phyloP scores from a whole-genome alignment of 192 early-diverging fungal species.

The Globomyces pollinis-pini region DNA sequence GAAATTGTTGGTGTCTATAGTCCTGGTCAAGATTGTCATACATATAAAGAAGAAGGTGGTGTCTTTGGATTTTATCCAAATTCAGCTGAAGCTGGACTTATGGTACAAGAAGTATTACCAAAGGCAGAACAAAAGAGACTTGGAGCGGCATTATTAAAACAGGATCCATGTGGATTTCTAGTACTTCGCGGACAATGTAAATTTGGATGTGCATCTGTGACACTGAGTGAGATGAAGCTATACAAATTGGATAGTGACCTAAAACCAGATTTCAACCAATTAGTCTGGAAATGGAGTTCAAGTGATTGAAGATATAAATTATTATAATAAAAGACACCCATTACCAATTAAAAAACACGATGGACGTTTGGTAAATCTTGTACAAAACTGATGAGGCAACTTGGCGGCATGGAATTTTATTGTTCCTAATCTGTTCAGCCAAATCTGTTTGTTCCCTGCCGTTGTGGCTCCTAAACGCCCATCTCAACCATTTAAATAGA shows the following conservation, averaged over 20 bases:
- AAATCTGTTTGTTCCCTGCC: no score
- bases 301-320: no score
- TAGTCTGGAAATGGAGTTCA: conserved; percentile 43
- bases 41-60: conserved; percentile 26
- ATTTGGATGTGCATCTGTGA: conserved; percentile 42
- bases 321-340: no score
- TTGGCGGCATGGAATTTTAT: no score
- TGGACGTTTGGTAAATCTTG: no score
- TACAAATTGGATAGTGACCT: conserved; percentile 15
- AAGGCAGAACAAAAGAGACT: conserved; percentile 33
- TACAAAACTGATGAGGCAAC: no score
- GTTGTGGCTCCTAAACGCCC: no score
- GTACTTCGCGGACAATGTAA: conserved; percentile 34
- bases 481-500: no score
- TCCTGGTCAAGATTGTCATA: conserved; percentile 14
- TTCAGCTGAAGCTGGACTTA: conserved; percentile 21
- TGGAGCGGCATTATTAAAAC: conserved; percentile 36
- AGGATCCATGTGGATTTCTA: conserved; percentile 36
- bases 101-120: conserved; percentile 37
- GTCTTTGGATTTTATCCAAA: conserved; percentile 22
- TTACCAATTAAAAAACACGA: no score
- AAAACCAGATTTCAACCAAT: not conserved
- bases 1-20: conserved; percentile 37
- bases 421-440: no score
- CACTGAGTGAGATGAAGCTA: conserved; percentile 29